These are phyloP conservation scores for Juglanconis juglandina DNA, from an alignment of 2,329 filamentous ascomycete genomes.

Conservation along the genomic window DNA sequence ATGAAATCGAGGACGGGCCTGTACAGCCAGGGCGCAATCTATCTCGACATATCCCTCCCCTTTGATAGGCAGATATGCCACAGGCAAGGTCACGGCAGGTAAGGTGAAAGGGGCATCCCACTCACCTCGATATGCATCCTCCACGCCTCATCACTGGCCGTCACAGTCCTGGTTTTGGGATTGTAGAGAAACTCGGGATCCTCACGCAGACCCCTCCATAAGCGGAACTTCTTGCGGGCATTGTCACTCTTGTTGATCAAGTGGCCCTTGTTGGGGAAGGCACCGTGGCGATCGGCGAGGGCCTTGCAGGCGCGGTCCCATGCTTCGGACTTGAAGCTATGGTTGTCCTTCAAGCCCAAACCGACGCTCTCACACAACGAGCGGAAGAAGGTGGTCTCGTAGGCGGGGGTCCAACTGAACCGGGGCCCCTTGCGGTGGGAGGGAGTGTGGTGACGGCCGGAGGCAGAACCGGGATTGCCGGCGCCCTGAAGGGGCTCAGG, in stretches of 20 bases:
- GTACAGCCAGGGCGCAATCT: background rate
- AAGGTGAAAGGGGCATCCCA: conserved; percentile 6
- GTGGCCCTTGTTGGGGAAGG: conserved; percentile 58
- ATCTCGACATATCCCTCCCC: background rate
- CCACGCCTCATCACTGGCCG: conserved; percentile 56
- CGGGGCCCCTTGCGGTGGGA: conserved; percentile 39
- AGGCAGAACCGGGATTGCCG: conserved; percentile 14
- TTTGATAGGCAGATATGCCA: background rate
- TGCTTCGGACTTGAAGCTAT: conserved; percentile 59
- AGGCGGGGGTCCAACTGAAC: conserved; percentile 58
- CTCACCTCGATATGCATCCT: conserved; percentile 54
- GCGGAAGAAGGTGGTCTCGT: conserved; percentile 59
- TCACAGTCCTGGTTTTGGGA: conserved; percentile 46
- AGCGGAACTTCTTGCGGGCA: conserved; percentile 59
- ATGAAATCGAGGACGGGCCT: conserved; percentile 2
- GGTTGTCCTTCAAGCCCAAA: conserved; percentile 46
- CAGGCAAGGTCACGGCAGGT: background rate
- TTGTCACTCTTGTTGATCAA: conserved; percentile 64
- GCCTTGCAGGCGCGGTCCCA: conserved; percentile 57
- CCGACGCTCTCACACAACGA: conserved; percentile 59
- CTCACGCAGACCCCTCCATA: conserved; percentile 57
- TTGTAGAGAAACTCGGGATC: conserved; percentile 57
- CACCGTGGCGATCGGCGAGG: conserved; percentile 52
- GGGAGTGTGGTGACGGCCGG: conserved; percentile 24
- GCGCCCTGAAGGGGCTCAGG: conserved; percentile 17